Percentiles rank a stretch among this genome's conserved stretches.
These are phyloP conservation scores for Zizania latifolia DNA, from an alignment of 176 grass and related monocot genomes.

Conservation along the genomic window DNA sequence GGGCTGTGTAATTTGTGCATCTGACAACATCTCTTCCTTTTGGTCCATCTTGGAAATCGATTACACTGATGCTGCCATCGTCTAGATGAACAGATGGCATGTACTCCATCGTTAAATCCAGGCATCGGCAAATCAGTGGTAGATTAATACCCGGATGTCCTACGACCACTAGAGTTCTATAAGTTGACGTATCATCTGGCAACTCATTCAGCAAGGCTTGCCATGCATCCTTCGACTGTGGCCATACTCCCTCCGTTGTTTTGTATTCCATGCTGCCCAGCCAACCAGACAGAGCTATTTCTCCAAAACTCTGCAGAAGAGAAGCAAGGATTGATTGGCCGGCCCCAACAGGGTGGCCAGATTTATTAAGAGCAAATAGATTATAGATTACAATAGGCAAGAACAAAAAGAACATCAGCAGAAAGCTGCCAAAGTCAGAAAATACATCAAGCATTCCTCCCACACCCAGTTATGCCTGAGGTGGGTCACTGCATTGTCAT, in stretches of 20 bases:
- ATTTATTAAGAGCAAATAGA: no score
- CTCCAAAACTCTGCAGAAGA: conserved; percentile 39
- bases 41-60: conserved; percentile 77
- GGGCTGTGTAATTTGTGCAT: conserved; percentile 89
- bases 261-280: conserved; percentile 47
- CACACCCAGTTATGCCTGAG: no score
- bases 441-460: no score
- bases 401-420: no score
- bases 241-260: conserved; percentile 47
- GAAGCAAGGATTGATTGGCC: background rate
- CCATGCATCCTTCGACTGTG: conserved; percentile 54
- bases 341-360: no score
- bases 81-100: conserved; percentile 81
- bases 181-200: conserved; percentile 29
- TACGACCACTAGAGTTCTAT: conserved; percentile 50
- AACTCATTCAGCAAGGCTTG: conserved; percentile 60
- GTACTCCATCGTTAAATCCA: conserved; percentile 57
- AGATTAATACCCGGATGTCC: conserved; percentile 62
- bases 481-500: no score
- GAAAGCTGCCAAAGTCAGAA: no score
- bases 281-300: conserved; percentile 56
- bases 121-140: conserved; percentile 58
- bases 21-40: conserved; percentile 57
- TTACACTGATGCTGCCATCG: conserved; percentile 68
- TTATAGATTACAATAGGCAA: no score